Evolutionary conservation across 495 filamentous ascomycete species (phyloP).

Genomic region (Podospora australis): DNA sequence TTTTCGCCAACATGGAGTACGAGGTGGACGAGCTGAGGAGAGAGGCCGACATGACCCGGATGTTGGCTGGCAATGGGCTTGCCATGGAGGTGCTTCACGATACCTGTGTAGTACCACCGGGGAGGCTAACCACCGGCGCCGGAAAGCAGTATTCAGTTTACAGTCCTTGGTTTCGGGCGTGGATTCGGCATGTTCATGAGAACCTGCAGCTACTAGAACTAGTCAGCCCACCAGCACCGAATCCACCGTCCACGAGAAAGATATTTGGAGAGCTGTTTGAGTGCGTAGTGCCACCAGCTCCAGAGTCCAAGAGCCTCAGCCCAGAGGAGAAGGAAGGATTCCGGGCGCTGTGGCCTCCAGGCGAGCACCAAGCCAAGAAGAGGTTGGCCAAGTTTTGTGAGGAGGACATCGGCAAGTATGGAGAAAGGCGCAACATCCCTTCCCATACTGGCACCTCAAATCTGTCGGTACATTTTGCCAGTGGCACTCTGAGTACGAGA

Average conservation of each 20-base stretch:
- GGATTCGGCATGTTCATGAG: constrained; percentile 63
- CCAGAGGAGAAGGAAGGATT: constrained; percentile 54
- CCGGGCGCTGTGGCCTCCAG: constrained; percentile 63
- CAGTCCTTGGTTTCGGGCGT: constrained; percentile 71
- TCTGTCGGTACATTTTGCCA: constrained; percentile 73
- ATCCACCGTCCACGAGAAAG: constrained; percentile 49
- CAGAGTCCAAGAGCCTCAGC: constrained; percentile 57
- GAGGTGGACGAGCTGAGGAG: constrained; percentile 72
- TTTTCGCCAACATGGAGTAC: constrained; percentile 70
- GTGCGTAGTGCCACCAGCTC: constrained; percentile 53
- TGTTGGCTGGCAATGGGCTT: constrained; percentile 54
- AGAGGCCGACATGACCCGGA: constrained; percentile 59
- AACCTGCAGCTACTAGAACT: constrained; percentile 59
- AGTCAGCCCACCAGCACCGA: constrained; percentile 53
- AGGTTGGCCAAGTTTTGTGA: constrained; percentile 66
- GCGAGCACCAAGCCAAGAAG: constrained; percentile 65
- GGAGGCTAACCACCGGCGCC: constrained; percentile 51
- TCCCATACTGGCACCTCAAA: constrained; percentile 57
- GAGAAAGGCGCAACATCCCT: constrained; percentile 55
- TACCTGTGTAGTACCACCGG: constrained; percentile 75
- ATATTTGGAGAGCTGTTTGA: constrained; percentile 57
- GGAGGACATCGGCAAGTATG: constrained; percentile 56
- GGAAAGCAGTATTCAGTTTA: constrained; percentile 83
- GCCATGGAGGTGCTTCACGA: constrained; percentile 65
- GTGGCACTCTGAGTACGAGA: constrained; percentile 70